A percentile compares a stretch with the other conserved stretches of the same genome.
These are phyloP conservation scores for Solanum tarapatanum DNA, from an alignment of 257 asterid species.

Conservation along the genomic window DNA sequence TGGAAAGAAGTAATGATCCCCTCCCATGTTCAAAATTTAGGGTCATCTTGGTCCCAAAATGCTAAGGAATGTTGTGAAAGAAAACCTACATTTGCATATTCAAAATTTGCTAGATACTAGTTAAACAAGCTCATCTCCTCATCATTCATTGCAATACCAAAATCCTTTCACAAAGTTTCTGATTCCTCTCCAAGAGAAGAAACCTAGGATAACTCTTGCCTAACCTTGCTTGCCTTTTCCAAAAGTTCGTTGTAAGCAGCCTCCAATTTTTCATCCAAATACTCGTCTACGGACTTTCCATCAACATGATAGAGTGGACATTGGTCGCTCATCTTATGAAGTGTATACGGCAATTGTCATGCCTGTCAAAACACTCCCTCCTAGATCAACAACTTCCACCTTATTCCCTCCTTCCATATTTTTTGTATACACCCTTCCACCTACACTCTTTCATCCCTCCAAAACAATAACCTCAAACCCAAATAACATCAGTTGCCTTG, in stretches of 20 bases:
- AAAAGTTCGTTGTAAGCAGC: neutral
- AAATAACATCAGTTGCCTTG: conserved; percentile 70
- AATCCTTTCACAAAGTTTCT: no score
- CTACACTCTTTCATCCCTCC: conserved; percentile 81
- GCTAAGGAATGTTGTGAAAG: no score
- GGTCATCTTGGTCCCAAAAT: no score
- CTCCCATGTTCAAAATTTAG: no score
- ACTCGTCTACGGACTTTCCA: conserved; percentile 37
- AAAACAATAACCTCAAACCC: conserved; percentile 76
- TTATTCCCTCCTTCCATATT: conserved; percentile 43
- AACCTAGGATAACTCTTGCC: neutral
- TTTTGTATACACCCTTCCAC: conserved; percentile 70
- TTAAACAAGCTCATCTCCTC: no score
- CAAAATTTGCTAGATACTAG: no score
- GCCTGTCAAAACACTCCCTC: conserved; percentile 86
- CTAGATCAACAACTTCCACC: conserved; percentile 69
- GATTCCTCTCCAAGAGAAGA: neutral
- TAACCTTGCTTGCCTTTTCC: neutral
- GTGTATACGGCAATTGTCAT: neutral
- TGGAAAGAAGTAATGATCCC: no score
- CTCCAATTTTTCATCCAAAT: conserved; percentile 27
- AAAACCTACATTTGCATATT: no score
- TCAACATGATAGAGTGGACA: conserved; percentile 46
- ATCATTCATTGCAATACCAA: no score
- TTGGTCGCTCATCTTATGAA: conserved; percentile 79